Evolutionary conservation across 768 basidiomycete genomes (phyloP).

Genomic region (Trametes maxima): DNA sequence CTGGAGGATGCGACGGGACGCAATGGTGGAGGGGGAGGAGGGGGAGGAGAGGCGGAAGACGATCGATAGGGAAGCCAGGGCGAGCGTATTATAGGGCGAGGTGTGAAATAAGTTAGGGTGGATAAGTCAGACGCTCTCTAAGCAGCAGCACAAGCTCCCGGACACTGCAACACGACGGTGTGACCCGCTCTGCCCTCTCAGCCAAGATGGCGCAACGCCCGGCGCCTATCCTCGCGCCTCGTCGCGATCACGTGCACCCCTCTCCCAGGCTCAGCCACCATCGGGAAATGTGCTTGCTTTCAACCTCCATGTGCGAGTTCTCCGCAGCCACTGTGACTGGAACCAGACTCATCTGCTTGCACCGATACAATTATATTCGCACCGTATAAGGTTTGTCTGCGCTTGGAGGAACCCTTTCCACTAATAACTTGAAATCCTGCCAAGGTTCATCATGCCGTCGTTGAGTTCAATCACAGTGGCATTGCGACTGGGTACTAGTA

Average conservation of each 20-base stretch:
- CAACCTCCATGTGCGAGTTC: background rate
- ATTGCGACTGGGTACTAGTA: too few species aligned
- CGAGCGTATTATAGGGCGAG: slow-evolving; percentile 10
- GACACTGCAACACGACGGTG: too few species aligned
- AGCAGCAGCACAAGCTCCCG: background rate
- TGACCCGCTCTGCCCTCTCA: background rate
- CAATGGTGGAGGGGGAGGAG: slow-evolving; percentile 7
- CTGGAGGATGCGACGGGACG: slow-evolving; percentile 21
- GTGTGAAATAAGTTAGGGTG: slow-evolving; percentile 1
- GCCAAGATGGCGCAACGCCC: slow-evolving; percentile 11
- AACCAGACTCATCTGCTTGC: too few species aligned
- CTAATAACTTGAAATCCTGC: too few species aligned
- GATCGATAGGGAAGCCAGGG: slow-evolving; percentile 24
- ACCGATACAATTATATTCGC: too few species aligned
- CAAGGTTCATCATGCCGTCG: too few species aligned
- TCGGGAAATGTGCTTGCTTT: background rate
- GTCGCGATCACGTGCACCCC: slow-evolving; percentile 17
- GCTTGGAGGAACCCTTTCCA: too few species aligned
- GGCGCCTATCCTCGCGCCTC: background rate
- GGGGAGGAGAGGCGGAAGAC: slow-evolving; percentile 13
- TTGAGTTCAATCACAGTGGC: too few species aligned
- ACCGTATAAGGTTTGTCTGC: too few species aligned
- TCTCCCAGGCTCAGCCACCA: background rate
- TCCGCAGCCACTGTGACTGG: background rate
- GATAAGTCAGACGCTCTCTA: slow-evolving; percentile 1